A percentile compares a stretch with the other conserved stretches of the same genome.
These are phyloP conservation scores for Candida labiduridarum DNA, from an alignment of 1,139 yeast species.

Conservation along the genomic window DNA sequence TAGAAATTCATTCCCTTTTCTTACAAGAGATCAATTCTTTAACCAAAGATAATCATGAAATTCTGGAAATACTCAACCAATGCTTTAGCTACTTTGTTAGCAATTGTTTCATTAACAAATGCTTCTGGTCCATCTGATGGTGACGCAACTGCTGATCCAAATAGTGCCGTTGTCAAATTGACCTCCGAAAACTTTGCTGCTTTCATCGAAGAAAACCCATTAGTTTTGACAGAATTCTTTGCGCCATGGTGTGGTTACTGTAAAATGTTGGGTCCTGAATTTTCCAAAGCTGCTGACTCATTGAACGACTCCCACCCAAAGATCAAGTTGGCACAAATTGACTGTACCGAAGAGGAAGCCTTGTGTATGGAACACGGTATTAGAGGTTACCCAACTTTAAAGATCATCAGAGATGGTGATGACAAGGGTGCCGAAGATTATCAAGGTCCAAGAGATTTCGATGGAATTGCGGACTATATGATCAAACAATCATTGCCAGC, in stretches of 20 bases:
- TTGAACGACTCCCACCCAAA: slow-evolving; percentile 59
- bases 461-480: slow-evolving; percentile 79
- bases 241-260: slow-evolving; percentile 99
- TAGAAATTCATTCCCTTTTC: neutral
- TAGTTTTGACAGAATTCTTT: slow-evolving; percentile 91
- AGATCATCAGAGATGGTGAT: slow-evolving; percentile 76
- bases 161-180: slow-evolving; percentile 86
- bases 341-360: slow-evolving; percentile 85
- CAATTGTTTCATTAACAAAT: slow-evolving; percentile 33
- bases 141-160: slow-evolving; percentile 74
- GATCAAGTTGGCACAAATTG: slow-evolving; percentile 85
- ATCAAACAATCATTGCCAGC: slow-evolving; percentile 81
- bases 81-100: slow-evolving; percentile 41
- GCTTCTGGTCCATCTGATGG: slow-evolving; percentile 51
- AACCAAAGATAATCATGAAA: slow-evolving; percentile 29
- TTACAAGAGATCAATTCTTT: neutral
- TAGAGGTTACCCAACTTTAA: slow-evolving; percentile 91
- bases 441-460: slow-evolving; percentile 82
- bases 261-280: slow-evolving; percentile 91
- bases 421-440: slow-evolving; percentile 57
- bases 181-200: slow-evolving; percentile 59
- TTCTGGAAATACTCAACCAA: slow-evolving; percentile 44
- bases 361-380: slow-evolving; percentile 76
- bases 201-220: slow-evolving; percentile 70
- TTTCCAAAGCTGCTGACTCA: slow-evolving; percentile 77